These are phyloP conservation scores for Cyberlindnera petersonii DNA, from an alignment of 805 yeast genomes.

Conservation along the genomic window DNA sequence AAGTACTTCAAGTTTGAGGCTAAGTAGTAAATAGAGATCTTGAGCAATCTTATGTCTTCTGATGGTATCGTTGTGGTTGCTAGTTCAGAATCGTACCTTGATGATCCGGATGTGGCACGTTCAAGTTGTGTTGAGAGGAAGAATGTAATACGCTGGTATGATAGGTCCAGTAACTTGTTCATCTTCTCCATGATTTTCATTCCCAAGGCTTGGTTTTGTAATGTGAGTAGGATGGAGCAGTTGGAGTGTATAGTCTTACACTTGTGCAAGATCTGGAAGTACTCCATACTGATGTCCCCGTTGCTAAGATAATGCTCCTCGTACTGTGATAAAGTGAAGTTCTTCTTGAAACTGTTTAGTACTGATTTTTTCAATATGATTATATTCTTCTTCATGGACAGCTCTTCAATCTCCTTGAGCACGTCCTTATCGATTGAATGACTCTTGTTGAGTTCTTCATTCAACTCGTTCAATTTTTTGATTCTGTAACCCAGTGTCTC, in stretches of 20 bases:
- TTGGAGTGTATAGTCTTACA: conserved; percentile 62
- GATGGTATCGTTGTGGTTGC: conserved; percentile 8
- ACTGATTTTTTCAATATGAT: conserved; percentile 45
- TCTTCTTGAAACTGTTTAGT: conserved; percentile 49
- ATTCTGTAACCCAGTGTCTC: conserved; percentile 27
- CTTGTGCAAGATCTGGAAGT: conserved; percentile 55
- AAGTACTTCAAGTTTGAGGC: conserved; percentile 47
- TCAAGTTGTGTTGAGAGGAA: conserved; percentile 34
- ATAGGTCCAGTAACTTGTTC: conserved; percentile 46
- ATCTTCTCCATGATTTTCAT: conserved; percentile 57
- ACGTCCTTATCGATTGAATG: conserved; percentile 17
- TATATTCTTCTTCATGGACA: conserved; percentile 21
- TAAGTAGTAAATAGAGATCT: conserved; percentile 32
- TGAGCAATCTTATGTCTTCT: conserved; percentile 26
- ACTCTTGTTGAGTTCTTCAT: conserved; percentile 13
- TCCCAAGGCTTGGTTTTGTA: conserved; percentile 66
- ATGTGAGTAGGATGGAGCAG: conserved; percentile 66
- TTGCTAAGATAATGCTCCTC: conserved; percentile 60
- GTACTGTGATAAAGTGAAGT: conserved; percentile 64
- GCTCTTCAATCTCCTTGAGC: conserved; percentile 17
- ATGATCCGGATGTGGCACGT: conserved; percentile 11
- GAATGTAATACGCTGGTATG: conserved; percentile 51
- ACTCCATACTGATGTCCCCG: conserved; percentile 42
- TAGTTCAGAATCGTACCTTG: conserved; percentile 17
- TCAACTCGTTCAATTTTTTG: conserved; percentile 19